phyloP scores from a whole-genome alignment of 2,329 filamentous ascomycete species.

The Sporothrix curviconia region DNA sequence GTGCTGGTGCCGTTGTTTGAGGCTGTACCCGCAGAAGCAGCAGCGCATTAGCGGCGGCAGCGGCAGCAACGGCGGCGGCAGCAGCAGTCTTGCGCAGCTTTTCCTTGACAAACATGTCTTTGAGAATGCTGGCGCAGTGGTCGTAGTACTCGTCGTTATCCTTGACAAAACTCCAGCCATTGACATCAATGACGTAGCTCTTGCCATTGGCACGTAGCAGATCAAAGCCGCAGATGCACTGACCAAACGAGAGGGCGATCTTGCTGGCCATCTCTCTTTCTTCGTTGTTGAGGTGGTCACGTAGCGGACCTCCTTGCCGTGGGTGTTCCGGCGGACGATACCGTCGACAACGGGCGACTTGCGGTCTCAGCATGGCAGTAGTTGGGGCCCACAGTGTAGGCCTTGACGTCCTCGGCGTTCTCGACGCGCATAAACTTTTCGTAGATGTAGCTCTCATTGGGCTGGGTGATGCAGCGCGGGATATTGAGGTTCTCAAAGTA shows the following conservation, averaged over 20 bases:
- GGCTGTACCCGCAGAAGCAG: slow-evolving; percentile 20
- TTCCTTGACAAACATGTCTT: slow-evolving; percentile 80
- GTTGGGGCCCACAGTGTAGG: slow-evolving; percentile 86
- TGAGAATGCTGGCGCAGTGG: slow-evolving; percentile 77
- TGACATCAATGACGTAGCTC: slow-evolving; percentile 97
- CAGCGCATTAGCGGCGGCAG: slow-evolving; percentile 25
- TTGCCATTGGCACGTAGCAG: slow-evolving; percentile 79
- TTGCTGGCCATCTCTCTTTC: slow-evolving; percentile 82
- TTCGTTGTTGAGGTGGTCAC: slow-evolving; percentile 76
- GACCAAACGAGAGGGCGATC: slow-evolving; percentile 87
- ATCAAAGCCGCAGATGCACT: slow-evolving; percentile 93
- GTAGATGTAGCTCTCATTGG: slow-evolving; percentile 82
- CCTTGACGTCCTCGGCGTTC: slow-evolving; percentile 97
- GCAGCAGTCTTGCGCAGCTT: slow-evolving; percentile 45
- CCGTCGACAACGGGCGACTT: slow-evolving; percentile 98
- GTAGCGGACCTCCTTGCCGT: slow-evolving; percentile 94
- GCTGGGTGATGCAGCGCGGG: slow-evolving; percentile 76
- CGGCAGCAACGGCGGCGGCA: slow-evolving; percentile 15
- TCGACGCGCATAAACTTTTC: slow-evolving; percentile 96
- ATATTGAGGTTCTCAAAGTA: slow-evolving; percentile 70
- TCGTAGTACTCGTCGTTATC: slow-evolving; percentile 99
- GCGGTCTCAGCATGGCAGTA: slow-evolving; percentile 97
- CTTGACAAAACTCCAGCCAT: slow-evolving; percentile 99
- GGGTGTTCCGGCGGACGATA: slow-evolving; percentile 88
- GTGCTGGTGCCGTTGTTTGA: neutral